Evolutionary conservation across 495 filamentous ascomycete genomes (phyloP), one percentile per base, ranked within the genome.

Genomic region (Staphylotrichum longicolle): DNA sequence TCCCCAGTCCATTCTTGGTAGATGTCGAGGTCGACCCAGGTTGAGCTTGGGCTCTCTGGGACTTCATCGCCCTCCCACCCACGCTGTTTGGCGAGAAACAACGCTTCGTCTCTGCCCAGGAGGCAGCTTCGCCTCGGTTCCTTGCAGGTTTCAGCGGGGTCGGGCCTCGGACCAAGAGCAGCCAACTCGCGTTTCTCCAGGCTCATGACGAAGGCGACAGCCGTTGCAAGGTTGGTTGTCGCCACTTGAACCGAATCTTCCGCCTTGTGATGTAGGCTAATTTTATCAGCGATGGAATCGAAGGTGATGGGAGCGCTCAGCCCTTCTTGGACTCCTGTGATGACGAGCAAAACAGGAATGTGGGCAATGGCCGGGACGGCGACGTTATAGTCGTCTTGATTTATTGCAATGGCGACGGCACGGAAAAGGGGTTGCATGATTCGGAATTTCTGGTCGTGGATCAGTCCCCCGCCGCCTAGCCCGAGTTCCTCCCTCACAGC

Each of bases 101-200:
- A 15, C 1, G 30, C 12, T 33, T 9, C 33, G 4, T 15, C 5
- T 5, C 37, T 6, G 12, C 12, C 7, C 32, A 52, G 14, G 12
- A 52, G 9, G 2, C 9, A 9, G 33, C 33, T 52, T 0, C 33
- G 50, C 8, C 34, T 39, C 6, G 9, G n/a, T 7, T 12, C 50
- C 12, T 34, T 20, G 12, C 32, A 14, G 5, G 35, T 47, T 27
- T 27, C 15, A 9, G 45, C 15, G 12, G 41, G 32, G 37, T 42
- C 52, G 3, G 52, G 52, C 4, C 9, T 40, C 11, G 52, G 34
- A 8, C 52, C 20, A 14, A 42, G 32, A 12, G 52, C 52, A 14
- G 37, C 52, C 20, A 41, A 3, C 52, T 54, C 52, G 7, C 52
- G 52, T 20, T 41, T 30, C 52, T 54, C 52, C n/a, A 54, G 52